A percentile compares a stretch with the other conserved stretches of the same genome.
These are phyloP conservation scores for Amphirosellinia nigrospora DNA, from an alignment of 495 filamentous ascomycete genomes.

Conservation along the genomic window DNA sequence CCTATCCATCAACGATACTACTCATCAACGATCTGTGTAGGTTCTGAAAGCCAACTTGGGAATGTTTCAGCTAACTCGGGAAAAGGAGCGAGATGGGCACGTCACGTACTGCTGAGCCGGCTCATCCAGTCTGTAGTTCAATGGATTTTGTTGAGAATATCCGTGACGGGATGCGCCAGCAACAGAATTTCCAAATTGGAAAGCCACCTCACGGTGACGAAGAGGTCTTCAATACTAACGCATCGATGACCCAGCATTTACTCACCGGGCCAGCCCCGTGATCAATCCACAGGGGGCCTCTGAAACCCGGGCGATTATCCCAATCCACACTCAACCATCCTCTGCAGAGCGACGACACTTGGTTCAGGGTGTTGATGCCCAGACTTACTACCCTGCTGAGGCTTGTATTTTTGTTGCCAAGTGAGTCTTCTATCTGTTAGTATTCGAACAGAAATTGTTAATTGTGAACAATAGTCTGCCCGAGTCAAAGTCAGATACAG, in stretches of 20 bases:
- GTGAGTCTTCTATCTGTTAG: constrained; percentile 49
- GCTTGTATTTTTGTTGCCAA: constrained; percentile 71
- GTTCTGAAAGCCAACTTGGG: background rate
- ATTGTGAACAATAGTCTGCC: constrained; percentile 40
- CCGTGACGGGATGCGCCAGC: constrained; percentile 2
- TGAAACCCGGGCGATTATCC: constrained; percentile 2
- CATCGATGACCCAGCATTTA: constrained; percentile 2
- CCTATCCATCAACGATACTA: constrained; percentile 7
- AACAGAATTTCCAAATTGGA: constrained; percentile 24
- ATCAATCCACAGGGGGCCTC: constrained; percentile 6
- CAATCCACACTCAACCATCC: constrained; percentile 19
- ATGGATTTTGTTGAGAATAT: background rate
- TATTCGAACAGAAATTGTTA: constrained; percentile 24
- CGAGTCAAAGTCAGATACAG: constrained; percentile 52
- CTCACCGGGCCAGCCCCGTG: constrained; percentile 7
- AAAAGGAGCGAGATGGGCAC: constrained; percentile 20
- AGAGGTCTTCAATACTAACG: constrained; percentile 19
- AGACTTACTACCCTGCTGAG: constrained; percentile 58
- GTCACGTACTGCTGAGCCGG: background rate
- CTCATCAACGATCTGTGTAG: constrained; percentile 22
- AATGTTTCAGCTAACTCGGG: background rate
- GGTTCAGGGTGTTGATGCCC: constrained; percentile 57
- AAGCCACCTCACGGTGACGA: constrained; percentile 20
- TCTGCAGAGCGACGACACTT: constrained; percentile 22
- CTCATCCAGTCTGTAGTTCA: background rate